Conservation (phyloP, 306 rosid species). For the Cicer pinnatifidum region DNA sequence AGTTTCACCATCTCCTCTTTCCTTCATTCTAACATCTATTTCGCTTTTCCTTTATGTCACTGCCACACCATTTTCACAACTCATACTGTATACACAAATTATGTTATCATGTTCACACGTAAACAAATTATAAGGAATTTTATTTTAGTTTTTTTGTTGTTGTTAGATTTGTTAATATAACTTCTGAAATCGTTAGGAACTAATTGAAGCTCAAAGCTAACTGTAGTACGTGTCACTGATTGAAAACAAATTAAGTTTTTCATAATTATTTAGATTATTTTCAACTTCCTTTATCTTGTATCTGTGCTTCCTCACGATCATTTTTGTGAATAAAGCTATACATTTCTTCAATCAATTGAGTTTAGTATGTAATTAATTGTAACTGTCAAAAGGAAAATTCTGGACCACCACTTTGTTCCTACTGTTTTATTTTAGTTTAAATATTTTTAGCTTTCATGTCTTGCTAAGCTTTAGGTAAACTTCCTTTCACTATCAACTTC, state of each 20-base stretch:
- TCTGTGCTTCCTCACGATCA: not conserved
- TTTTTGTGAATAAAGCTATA: not conserved
- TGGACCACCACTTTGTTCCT: conserved; percentile 14
- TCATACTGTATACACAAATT: not conserved
- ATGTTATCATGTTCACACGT: not conserved
- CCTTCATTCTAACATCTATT: not conserved
- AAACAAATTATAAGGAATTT: too few relatives aligned
- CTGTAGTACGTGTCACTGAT: not conserved
- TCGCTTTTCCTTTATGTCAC: not conserved
- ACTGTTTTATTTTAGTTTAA: not conserved
- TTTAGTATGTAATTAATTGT: not conserved
- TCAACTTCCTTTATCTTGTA: not conserved
- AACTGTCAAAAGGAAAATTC: not conserved
- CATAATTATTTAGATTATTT: not conserved
- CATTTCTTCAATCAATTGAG: not conserved
- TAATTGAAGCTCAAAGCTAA: not conserved
- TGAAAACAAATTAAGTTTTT: not conserved
- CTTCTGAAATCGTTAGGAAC: not conserved
- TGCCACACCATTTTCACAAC: conserved; percentile 2
- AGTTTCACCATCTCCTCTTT: conserved; percentile 11
- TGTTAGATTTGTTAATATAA: too few relatives aligned
- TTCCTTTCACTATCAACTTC: not conserved
- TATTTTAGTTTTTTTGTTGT: not conserved
- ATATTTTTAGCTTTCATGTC: conserved; percentile 8
- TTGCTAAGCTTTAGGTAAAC: not conserved